These are phyloP conservation scores for Moesziomyces sp. DNA, from an alignment of 1,284 basidiomycete genomes.

Conservation along the genomic window DNA sequence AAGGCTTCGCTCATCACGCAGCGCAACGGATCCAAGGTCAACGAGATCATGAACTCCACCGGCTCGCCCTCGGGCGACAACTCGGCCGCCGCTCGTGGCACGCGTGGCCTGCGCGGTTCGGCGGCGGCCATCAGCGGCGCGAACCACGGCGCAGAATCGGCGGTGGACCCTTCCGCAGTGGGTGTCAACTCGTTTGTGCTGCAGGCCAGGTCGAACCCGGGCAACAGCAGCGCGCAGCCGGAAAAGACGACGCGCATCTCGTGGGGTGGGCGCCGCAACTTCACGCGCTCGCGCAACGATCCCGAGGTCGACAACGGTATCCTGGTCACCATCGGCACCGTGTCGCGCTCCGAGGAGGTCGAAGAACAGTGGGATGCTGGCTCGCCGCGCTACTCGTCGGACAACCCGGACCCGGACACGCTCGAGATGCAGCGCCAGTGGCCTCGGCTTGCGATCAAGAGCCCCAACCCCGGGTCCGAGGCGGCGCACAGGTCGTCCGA, in stretches of 20 bases:
- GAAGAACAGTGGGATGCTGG: slow-evolving; percentile 22
- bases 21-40: slow-evolving; percentile 13
- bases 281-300: slow-evolving; percentile 11
- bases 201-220: slow-evolving; percentile 15
- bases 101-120: neutral
- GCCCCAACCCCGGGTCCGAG: neutral
- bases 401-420: slow-evolving; percentile 27
- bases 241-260: slow-evolving; percentile 23
- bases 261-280: slow-evolving; percentile 7
- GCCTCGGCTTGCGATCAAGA: slow-evolving; percentile 12
- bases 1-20: slow-evolving; percentile 20
- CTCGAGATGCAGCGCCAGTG: slow-evolving; percentile 30
- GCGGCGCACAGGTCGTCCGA: slow-evolving; percentile 5
- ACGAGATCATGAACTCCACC: slow-evolving; percentile 42
- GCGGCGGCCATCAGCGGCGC: neutral
- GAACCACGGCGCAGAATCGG: neutral
- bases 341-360: slow-evolving; percentile 22
- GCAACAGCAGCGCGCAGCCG: neutral
- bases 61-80: slow-evolving; percentile 17
- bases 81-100: slow-evolving; percentile 3
- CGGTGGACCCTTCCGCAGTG: neutral
- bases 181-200: slow-evolving; percentile 26
- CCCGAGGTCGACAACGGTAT: slow-evolving; percentile 22
- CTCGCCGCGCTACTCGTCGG: slow-evolving; percentile 41
- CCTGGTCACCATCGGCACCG: slow-evolving; percentile 36